These are phyloP conservation scores for Exophiala viscosa DNA, from an alignment of 2,329 filamentous ascomycete genomes.

Conservation along the genomic window DNA sequence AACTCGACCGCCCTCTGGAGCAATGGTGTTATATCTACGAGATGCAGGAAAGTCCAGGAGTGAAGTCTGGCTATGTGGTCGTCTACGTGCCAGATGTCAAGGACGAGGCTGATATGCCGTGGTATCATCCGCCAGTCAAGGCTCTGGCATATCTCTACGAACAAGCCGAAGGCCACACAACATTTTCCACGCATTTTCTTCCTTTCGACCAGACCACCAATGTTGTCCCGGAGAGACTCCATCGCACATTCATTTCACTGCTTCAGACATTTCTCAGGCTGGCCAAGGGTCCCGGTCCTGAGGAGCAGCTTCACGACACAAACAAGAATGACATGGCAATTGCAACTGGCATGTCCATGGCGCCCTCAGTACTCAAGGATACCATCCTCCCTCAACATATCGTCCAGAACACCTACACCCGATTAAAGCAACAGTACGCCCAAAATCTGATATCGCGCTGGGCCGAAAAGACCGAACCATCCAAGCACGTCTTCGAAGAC, in stretches of 20 bases:
- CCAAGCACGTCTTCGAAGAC: constrained; percentile 94
- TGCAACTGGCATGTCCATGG: constrained; percentile 61
- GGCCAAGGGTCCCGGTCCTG: constrained; percentile 20
- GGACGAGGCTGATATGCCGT: constrained; percentile 64
- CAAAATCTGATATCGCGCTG: constrained; percentile 66
- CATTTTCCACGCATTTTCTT: constrained; percentile 50
- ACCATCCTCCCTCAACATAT: constrained; percentile 69
- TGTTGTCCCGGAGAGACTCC: constrained; percentile 37
- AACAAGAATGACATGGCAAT: constrained; percentile 68
- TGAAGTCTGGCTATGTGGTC: constrained; percentile 47
- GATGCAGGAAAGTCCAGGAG: constrained; percentile 9
- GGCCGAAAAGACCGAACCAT: constrained; percentile 81
- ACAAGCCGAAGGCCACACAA: constrained; percentile 27
- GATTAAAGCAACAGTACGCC: constrained; percentile 76
- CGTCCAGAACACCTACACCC: constrained; percentile 78
- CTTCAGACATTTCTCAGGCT: constrained; percentile 39
- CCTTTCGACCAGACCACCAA: constrained; percentile 41
- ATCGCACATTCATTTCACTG: constrained; percentile 38
- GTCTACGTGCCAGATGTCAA: constrained; percentile 73
- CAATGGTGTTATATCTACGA: constrained; percentile 77
- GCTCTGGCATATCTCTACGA: constrained; percentile 66
- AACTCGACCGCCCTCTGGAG: constrained; percentile 68
- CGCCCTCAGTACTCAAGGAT: constrained; percentile 82
- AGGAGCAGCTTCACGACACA: constrained; percentile 28
- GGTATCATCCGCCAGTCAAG: constrained; percentile 78